Conservation (phyloP, 441 rosid genomes). For the Croton setiger region DNA sequence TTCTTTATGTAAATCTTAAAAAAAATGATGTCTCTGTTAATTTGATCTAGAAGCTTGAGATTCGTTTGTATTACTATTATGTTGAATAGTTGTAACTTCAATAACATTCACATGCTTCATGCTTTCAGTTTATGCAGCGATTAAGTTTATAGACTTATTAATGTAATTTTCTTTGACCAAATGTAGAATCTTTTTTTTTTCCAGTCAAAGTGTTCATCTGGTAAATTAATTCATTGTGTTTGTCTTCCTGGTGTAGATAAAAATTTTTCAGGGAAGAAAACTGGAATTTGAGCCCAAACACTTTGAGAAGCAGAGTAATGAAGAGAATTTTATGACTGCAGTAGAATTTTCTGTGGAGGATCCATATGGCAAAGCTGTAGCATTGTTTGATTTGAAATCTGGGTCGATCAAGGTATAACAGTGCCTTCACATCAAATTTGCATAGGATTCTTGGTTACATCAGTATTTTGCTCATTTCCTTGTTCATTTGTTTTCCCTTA, state of each 20-base stretch:
- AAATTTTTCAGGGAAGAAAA: constrained; percentile 54
- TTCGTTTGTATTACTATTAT: constrained; percentile 2
- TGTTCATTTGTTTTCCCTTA: background rate
- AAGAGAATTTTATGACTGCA: constrained; percentile 57
- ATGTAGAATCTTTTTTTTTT: background rate
- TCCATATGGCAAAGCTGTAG: constrained; percentile 85
- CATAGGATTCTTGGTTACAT: constrained; percentile 8
- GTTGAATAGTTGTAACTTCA: constrained; percentile 1
- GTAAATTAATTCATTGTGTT: constrained; percentile 5
- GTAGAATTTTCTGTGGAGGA: constrained; percentile 61
- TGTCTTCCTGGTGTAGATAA: constrained; percentile 47
- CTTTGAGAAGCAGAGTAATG: constrained; percentile 40
- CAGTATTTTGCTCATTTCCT: background rate
- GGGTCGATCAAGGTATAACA: constrained; percentile 50
- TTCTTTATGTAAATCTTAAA: no score
- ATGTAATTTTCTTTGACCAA: constrained; percentile 8
- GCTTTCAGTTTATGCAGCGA: constrained; percentile 1
- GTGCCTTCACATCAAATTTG: constrained; percentile 2
- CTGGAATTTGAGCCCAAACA: constrained; percentile 61
- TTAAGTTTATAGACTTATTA: background rate
- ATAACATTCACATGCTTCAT: constrained; percentile 9
- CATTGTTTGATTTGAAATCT: constrained; percentile 55
- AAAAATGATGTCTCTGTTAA: background rate
- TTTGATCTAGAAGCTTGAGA: background rate
- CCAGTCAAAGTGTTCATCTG: background rate